Base-by-base conservation (phyloP, 805 yeast genomes). In the Pichia paraexigua region DNA sequence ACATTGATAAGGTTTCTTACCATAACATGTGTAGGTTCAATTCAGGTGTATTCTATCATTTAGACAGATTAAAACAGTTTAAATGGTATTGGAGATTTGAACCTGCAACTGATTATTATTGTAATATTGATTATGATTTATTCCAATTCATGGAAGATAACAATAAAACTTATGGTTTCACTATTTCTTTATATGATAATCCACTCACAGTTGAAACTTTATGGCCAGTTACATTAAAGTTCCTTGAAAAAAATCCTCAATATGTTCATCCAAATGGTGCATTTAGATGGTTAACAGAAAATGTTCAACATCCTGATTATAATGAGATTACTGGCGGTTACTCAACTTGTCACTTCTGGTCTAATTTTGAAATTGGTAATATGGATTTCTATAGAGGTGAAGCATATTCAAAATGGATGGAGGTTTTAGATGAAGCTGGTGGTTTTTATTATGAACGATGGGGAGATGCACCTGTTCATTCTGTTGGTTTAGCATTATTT, bases 391-490 rank as follows among this genome's bases (percentile, higher is more conserved):
- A 74, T 68, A 71, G 95, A 52, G 74, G 77, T 43, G 84, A 84
- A 55, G 83, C 89, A 0, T 88, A 88, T 63, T 72, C 76, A 37
- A 69, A 70, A 21, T 88, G 86, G 81, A 78, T 85, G 64, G 73
- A 83, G 44, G 72, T 74, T 57, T 70, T 88, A 46, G 95, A 88
- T 54, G 63, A 72, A n/a, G 71, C 82, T 2, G 94, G 94, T 43
- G 91, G 91, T 15, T 88, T 87, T 62, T 88, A 86, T 64, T 88
- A 88, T 63, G 96, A 90, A 66, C 71, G 95, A 58, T 88, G 96
- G 96, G 95, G 96, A 5, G 96, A 88, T 70, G 95, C 95, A 0
- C 96, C 96, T 1, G 94, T 88, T 2, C 94, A 87, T 63, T 80
- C 89, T 20, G 67, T 88, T 50, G 96, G 91, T 0, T 68, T 87